These are phyloP conservation scores for Chaetomiaceae sp. DNA, from an alignment of 2,329 filamentous ascomycete genomes.

Conservation along the genomic window DNA sequence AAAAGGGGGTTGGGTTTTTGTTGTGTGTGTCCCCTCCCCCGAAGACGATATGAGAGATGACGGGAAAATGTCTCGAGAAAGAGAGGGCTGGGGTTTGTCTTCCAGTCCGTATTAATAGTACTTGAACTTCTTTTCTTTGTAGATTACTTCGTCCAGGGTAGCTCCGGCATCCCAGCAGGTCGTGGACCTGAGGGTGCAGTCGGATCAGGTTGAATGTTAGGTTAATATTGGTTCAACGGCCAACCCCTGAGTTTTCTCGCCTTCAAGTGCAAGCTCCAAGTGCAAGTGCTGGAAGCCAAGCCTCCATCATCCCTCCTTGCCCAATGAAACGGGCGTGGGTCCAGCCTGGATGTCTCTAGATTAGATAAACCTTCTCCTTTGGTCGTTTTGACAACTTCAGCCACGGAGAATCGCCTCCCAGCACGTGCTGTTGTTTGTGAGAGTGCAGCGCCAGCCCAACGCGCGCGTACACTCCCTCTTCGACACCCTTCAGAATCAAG, in stretches of 20 bases:
- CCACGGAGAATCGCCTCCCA: not conserved
- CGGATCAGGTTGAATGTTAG: not conserved
- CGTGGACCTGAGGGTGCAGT: too few species aligned
- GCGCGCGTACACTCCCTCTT: not conserved
- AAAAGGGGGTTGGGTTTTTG: too few species aligned
- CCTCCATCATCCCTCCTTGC: too few species aligned
- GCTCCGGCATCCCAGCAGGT: too few species aligned
- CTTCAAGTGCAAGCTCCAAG: too few species aligned
- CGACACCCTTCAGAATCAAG: not conserved
- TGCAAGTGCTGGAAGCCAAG: too few species aligned
- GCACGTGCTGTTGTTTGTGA: not conserved
- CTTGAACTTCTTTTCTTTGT: not conserved
- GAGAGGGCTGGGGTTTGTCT: not conserved
- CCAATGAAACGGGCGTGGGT: too few species aligned
- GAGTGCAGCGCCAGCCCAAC: not conserved
- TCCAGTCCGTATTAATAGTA: not conserved
- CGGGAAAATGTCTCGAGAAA: not conserved
- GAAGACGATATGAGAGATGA: not conserved
- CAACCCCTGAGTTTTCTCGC: too few species aligned
- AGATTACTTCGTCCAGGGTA: too few species aligned
- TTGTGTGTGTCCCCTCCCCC: not conserved
- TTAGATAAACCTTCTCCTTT: too few species aligned
- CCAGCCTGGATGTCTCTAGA: too few species aligned
- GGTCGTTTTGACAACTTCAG: not conserved
- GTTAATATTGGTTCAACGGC: too few species aligned